phyloP scores from a whole-genome alignment of 2,329 filamentous ascomycete species.

The Drechslerella coelobrocha region DNA sequence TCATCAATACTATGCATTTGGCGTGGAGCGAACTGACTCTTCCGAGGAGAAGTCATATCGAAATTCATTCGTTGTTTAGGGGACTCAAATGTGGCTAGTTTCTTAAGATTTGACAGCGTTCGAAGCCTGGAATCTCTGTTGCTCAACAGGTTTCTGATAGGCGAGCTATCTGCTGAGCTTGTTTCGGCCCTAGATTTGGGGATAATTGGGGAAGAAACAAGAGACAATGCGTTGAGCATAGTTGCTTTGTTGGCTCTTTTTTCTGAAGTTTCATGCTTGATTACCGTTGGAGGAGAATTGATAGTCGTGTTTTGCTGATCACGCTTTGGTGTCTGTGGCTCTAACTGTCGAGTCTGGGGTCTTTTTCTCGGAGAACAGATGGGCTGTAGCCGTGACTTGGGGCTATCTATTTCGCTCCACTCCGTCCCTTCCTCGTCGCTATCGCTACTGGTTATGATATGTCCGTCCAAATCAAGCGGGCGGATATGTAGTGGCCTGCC shows the following conservation, averaged over 20 bases:
- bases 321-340: neutral
- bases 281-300: neutral
- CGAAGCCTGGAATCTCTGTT: slow-evolving; percentile 32
- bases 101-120: slow-evolving; percentile 30
- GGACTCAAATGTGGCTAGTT: slow-evolving; percentile 6
- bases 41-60: slow-evolving; percentile 9
- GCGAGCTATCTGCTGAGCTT: slow-evolving; percentile 16
- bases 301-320: neutral
- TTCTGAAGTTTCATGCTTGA: neutral
- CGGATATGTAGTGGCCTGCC: neutral
- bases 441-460: slow-evolving; percentile 15
- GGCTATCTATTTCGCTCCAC: neutral
- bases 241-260: neutral
- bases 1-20: neutral
- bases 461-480: slow-evolving; percentile 16
- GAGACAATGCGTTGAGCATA: too few relatives aligned
- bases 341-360: neutral
- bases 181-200: neutral
- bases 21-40: neutral
- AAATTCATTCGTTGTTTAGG: slow-evolving; percentile 30
- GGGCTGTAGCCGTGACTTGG: neutral
- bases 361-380: neutral
- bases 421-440: slow-evolving; percentile 10
- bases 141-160: slow-evolving; percentile 22
- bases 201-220: too few relatives aligned